phyloP scores from a whole-genome alignment of 371 early-diverging fungal genomes.

The Catenaria anguillulae region DNA sequence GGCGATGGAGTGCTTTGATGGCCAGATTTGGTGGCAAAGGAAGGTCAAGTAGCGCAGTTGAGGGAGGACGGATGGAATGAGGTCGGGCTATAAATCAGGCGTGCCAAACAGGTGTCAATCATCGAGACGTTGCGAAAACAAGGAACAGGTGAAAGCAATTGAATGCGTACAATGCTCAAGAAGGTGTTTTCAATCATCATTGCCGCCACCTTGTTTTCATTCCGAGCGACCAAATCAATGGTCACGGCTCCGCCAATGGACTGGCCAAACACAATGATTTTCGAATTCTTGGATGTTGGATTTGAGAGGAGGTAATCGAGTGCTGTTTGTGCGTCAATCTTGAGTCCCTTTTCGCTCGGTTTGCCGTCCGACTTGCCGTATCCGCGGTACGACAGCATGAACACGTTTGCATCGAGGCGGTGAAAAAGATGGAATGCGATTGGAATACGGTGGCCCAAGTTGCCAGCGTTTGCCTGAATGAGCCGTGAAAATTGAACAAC shows the following conservation, averaged over 20 bases:
- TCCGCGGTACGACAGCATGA: constrained; percentile 92
- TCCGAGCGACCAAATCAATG: constrained; percentile 62
- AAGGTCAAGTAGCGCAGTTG: constrained; percentile 49
- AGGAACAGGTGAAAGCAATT: no score
- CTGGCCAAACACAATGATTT: constrained; percentile 80
- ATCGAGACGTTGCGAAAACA: no score
- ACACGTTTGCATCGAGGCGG: constrained; percentile 56
- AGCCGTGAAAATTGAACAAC: no score
- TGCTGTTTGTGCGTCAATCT: constrained; percentile 72
- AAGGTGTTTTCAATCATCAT: constrained; percentile 92
- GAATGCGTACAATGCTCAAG: constrained; percentile 49
- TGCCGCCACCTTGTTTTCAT: constrained; percentile 58
- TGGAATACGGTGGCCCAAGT: constrained; percentile 88
- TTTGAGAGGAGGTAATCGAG: constrained; percentile 63
- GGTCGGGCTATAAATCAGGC: constrained; percentile 46
- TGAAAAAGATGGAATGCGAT: constrained; percentile 58
- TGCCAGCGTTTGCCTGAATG: constrained; percentile 86
- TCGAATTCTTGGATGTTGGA: constrained; percentile 48
- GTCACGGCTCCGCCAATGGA: constrained; percentile 96
- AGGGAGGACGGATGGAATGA: constrained; percentile 76
- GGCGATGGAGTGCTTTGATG: constrained; percentile 54
- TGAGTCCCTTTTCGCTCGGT: constrained; percentile 70
- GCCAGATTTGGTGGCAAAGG: constrained; percentile 80
- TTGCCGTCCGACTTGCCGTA: constrained; percentile 81
- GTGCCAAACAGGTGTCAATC: no score